Base-by-base conservation (phyloP, 768 basidiomycete genomes). In the Saitozyma podzolica region DNA sequence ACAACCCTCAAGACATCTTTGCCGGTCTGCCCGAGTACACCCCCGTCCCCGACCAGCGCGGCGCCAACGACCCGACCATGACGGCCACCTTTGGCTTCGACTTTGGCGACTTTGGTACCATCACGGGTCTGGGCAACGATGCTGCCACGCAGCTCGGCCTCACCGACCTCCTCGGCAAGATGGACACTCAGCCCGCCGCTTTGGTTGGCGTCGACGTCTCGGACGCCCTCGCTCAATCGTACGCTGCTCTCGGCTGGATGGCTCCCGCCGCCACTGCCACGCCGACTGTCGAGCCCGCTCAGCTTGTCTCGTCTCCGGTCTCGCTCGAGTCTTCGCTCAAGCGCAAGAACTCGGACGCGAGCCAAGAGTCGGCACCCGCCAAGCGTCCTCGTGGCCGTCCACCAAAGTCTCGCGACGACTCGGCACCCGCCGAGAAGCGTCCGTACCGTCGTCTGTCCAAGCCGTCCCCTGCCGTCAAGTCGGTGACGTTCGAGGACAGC, bases 61-160 rank as follows among this genome's bases (percentile, higher is more conserved):
- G 61, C 17, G 48, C 62, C 16, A 49, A 40, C 19, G 71, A 73
- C 55, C 59, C 64, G 45, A 73, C 72, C 48, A 73, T 73, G 68
- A 53, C 54, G 20, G 42, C 63, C 43, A 73, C 69, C 8, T 73
- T 73, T 39, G 70, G 70, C 56, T 41, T 62, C 13, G 55, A 20
- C n/a, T 72, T 62, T 37, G 66, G 64, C 40, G 59, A 65, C 43
- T 70, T 70, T 40, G 69, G 69, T 29, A 49, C 53, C 51, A 50
- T 64, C 59, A 64, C 62, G 13, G 66, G 59, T 41, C 60, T 68
- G 11, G 66, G 63, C 56, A 56, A 58, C 40, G 59, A 62, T 54
- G 70, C 70, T 57, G 64, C 67, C 40, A 62, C 58, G 20, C 59
- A 64, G 14, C 61, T 67, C 19, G 66, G 63, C 54, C 54, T 70